These are phyloP conservation scores for Oenanthe javanica DNA, from an alignment of 140 eudicot species.

Conservation along the genomic window DNA sequence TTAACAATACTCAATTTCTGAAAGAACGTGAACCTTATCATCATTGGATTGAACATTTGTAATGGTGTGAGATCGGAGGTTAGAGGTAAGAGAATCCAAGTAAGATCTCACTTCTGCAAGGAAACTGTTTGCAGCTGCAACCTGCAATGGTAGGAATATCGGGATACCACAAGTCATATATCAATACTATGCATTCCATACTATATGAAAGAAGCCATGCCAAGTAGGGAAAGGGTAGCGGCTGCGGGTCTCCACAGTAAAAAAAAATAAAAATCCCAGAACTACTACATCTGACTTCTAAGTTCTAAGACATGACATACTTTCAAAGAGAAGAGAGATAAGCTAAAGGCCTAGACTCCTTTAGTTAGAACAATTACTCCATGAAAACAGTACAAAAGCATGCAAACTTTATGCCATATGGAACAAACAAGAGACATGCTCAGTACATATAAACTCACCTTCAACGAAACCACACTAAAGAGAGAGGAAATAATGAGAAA, in stretches of 20 bases:
- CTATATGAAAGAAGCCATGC: background rate
- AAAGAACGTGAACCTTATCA: constrained; percentile 53
- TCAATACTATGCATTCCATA: background rate
- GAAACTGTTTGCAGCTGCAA: constrained; percentile 82
- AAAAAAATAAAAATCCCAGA: background rate
- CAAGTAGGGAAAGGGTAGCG: background rate
- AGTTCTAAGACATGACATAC: background rate
- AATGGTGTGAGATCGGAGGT: constrained; percentile 88
- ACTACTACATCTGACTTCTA: background rate
- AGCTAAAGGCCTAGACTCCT: background rate
- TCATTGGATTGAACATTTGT: constrained; percentile 93
- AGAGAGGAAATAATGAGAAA: background rate
- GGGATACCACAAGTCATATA: background rate
- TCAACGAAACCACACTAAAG: background rate
- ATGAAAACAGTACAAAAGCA: background rate
- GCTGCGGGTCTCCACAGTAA: too few species aligned
- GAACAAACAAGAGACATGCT: background rate
- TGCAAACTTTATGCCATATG: background rate
- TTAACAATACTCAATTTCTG: background rate
- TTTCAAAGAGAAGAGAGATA: background rate
- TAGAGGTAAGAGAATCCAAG: constrained; percentile 77
- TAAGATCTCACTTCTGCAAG: constrained; percentile 53
- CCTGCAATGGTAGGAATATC: constrained; percentile 33
- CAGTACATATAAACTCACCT: background rate
- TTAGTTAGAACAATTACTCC: background rate